A percentile compares a stretch with the other conserved stretches of the same genome.
Conservation (phyloP, 192 early-diverging fungal genomes). For the Podila epigama region DNA sequence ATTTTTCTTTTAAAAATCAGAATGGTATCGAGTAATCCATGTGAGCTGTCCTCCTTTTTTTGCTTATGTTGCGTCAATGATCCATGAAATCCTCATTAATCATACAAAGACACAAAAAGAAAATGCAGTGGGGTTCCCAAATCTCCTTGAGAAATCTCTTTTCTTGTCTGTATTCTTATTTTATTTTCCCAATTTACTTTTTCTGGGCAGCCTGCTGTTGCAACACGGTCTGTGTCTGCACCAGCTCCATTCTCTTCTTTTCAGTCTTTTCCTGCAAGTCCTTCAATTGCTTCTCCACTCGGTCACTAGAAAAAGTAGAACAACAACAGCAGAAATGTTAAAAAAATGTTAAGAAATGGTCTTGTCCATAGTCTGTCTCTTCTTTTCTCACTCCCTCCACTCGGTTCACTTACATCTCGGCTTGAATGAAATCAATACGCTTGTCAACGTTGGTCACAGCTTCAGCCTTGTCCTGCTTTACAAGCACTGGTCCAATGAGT, state of each 20-base stretch:
- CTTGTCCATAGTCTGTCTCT: not conserved
- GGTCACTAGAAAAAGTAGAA: constrained; percentile 60
- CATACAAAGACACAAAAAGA: too few species aligned
- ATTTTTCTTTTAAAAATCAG: not conserved
- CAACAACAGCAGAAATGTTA: not conserved
- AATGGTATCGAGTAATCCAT: too few species aligned
- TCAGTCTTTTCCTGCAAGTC: constrained; percentile 87
- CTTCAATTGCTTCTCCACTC: constrained; percentile 82
- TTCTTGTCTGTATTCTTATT: not conserved
- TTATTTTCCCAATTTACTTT: not conserved
- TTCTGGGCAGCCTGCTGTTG: constrained; percentile 30
- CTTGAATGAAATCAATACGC: constrained; percentile 89
- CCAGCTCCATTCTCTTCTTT: constrained; percentile 79
- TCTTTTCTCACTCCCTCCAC: not conserved
- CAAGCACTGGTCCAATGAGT: constrained; percentile 93
- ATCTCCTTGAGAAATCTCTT: too few species aligned
- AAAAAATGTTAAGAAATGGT: not conserved
- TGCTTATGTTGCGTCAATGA: too few species aligned
- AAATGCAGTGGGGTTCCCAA: too few species aligned
- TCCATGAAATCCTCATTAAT: too few species aligned
- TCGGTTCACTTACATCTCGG: constrained; percentile 77
- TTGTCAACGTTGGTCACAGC: constrained; percentile 90
- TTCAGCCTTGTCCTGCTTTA: constrained; percentile 91
- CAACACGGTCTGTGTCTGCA: constrained; percentile 43
- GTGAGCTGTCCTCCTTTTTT: too few species aligned